Evolutionary conservation across 2,329 filamentous ascomycete species (phyloP), one percentile per base, ranked within the genome.

Genomic region (Parascedosporium putredinis): DNA sequence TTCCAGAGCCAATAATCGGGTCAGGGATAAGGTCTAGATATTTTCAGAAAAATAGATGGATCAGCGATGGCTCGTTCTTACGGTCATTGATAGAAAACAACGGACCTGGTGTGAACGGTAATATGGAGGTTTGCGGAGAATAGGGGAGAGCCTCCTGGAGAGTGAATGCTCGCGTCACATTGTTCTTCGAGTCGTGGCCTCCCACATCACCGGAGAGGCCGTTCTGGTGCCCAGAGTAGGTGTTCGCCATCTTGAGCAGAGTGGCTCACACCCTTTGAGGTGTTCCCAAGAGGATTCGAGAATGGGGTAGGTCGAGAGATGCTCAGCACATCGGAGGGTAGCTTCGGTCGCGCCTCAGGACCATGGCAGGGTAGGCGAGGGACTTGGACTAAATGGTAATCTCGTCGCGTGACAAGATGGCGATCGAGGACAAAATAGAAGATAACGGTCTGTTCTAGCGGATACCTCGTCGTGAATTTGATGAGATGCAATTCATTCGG

Each of bases 81-180:
- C 10, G 43, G 48, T 34, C 49, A 45, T n/a, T n/a, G n/a, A n/a
- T n/a, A 48, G 38, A 9, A 27, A 14, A 47, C 4, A 18, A 45
- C 47, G 55, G 66, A 89, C 87, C 81, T 56, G 85, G 78, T 63
- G 85, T 79, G 64, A 91, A 88, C 2, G 87, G 86, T 48, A 87
- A 75, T 45, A 90, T 84, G 3, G 86, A 88, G 45, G 83, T 86
- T 62, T 91, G 83, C 22, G 88, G 87, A 47, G 86, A 87, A 66
- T 83, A 90, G n/a, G 86, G 84, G 43, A 93, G 72, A 25, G 86
- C 86, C 60, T 93, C 85, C 51, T 84, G 77, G 10, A 93, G 76
- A 3, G 76, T 77, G 60, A 83, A 80, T 1, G 81, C 73, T 50
- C 72, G 64, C 16, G 25, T 27, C 34, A 27, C 20, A 16, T 24